These are phyloP conservation scores for Chloridella minuta DNA, from an alignment of 352 stramenopile genomes.

Conservation along the genomic window DNA sequence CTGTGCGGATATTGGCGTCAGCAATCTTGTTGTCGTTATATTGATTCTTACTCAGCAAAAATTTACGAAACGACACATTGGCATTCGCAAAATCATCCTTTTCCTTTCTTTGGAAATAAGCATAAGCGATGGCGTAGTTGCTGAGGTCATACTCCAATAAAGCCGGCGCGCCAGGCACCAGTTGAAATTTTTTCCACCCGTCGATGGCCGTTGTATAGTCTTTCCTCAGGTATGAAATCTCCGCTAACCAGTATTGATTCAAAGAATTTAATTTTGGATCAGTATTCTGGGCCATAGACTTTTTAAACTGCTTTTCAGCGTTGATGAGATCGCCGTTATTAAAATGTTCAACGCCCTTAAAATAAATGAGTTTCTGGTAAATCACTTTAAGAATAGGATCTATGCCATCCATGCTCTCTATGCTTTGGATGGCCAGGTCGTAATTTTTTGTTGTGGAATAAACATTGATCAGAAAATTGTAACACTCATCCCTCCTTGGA, in stretches of 20 bases:
- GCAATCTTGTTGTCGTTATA: neutral
- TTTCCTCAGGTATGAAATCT: neutral
- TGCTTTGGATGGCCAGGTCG: neutral
- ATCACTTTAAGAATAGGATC: neutral
- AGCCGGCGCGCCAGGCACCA: neutral
- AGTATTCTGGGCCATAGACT: neutral
- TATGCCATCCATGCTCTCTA: neutral
- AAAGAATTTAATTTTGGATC: neutral
- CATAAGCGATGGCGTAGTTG: neutral
- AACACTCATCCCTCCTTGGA: neutral
- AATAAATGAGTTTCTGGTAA: slow-evolving; percentile 3
- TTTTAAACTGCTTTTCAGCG: slow-evolving; percentile 3
- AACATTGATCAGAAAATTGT: slow-evolving; percentile 1
- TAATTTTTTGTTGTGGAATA: neutral
- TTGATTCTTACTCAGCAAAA: neutral
- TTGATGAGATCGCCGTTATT: neutral
- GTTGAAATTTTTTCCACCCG: neutral
- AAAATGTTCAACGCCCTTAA: neutral
- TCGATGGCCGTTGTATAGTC: neutral
- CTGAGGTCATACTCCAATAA: neutral
- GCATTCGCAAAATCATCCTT: neutral
- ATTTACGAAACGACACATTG: neutral
- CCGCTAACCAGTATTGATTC: neutral
- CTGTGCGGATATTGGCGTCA: neutral
- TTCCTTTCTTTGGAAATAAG: neutral